Evolutionary conservation across 345 rosid genomes (phyloP).

Genomic region (Citrus unshiu): DNA sequence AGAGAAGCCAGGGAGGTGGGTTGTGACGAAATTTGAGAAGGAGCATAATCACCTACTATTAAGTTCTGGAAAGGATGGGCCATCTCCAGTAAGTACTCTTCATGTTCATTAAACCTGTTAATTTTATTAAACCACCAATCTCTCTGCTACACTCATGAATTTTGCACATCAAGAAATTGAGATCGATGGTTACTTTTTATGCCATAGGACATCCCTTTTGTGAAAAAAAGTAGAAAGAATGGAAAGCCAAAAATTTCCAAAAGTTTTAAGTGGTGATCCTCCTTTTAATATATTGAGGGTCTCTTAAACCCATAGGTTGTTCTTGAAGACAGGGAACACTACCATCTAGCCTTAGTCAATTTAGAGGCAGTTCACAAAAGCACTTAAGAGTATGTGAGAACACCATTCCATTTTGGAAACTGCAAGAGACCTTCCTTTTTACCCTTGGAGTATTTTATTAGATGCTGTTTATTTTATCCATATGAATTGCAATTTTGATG

Average conservation of each 20-base stretch:
- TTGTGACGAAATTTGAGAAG: constrained; percentile 37
- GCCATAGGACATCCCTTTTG: background rate
- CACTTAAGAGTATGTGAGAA: background rate
- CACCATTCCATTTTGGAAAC: background rate
- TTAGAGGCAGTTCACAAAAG: background rate
- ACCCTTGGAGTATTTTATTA: background rate
- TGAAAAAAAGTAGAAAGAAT: background rate
- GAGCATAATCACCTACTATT: constrained; percentile 52
- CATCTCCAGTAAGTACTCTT: constrained; percentile 14
- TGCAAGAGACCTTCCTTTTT: background rate
- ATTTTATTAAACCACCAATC: background rate
- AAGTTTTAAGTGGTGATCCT: background rate
- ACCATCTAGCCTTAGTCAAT: background rate
- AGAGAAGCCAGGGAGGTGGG: constrained; percentile 39
- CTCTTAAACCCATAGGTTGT: background rate
- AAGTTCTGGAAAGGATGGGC: constrained; percentile 16
- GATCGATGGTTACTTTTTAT: background rate
- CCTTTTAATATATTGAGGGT: background rate
- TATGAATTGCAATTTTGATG: background rate
- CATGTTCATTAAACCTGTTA: background rate
- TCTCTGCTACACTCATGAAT: background rate
- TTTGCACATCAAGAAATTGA: background rate
- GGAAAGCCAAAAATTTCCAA: no score
- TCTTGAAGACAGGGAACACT: background rate
- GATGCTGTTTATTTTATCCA: background rate